Evolutionary conservation across 768 basidiomycete species (phyloP), one percentile per base, ranked within the genome.

Genomic region (Cytidiella melzeri): DNA sequence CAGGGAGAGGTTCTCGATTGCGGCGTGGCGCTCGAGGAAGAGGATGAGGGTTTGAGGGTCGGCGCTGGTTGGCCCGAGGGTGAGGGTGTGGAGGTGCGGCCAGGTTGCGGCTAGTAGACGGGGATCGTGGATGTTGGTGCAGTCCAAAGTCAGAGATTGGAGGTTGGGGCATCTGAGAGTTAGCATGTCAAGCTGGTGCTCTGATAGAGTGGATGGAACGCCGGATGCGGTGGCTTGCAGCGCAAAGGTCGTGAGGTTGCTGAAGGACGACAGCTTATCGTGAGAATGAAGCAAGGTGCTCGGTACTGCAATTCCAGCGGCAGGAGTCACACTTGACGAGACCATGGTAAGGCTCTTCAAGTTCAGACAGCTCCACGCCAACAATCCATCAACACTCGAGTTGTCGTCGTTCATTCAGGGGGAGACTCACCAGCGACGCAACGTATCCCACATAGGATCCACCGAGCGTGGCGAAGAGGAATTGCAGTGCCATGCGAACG

Each of bases 401-500:
- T 15, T 34, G 15, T 7, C 7, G 9, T 7, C 15, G 30, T 15
- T 7, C 30, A 27, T 47, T 39, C 34, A 7, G 9, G 30, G 15
- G 30, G 15, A 34, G n/a, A 61, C 76, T 59, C 56, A 89, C 87
- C 78, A 80, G 46, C 77, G 65, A 28, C 84, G 77, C 56, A 90
- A 68, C 40, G 81, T 79, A 53, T 83, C 76, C 87, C 87, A 90
- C 82, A 90, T 84, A 54, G 84, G 53, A 83, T 81, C 51, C 87
- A 87, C 54, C 26, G 73, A 74, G 15, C 81, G 78, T 77, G 67
- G 26, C 73, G 75, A 13, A 81, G 77, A 28, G 80, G 68, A 9
- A 69, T 64, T 60, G 85, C 83, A 3, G 52, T 82, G 83, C 87
- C 87, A 90, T 28, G 76, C 66, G 57, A 89, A 89, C 11, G 70